These are phyloP conservation scores for Lunularia cruciata DNA, from an alignment of 225 moss, liverwort and hornwort species.

Conservation along the genomic window DNA sequence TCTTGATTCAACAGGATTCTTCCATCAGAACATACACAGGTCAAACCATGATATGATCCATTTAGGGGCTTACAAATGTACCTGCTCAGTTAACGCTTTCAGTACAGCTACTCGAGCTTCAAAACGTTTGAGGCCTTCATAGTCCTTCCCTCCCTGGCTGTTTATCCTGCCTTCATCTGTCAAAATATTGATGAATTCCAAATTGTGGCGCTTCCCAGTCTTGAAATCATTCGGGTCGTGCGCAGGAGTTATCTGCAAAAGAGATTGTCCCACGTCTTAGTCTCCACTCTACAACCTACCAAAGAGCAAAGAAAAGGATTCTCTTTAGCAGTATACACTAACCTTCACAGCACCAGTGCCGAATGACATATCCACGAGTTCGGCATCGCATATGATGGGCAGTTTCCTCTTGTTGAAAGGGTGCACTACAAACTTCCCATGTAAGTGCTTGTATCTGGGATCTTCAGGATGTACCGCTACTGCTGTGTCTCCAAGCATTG, in stretches of 20 bases:
- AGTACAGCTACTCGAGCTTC: conserved; percentile 76
- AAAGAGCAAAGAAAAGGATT: not conserved
- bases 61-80: too few species aligned
- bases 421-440: conserved; percentile 85
- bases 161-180: conserved; percentile 90
- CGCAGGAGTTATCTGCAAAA: conserved; percentile 81
- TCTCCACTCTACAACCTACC: not conserved
- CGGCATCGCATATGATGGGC: conserved; percentile 72
- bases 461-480: conserved; percentile 90
- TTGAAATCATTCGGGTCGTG: conserved; percentile 92
- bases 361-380: conserved; percentile 82
- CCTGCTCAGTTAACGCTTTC: conserved; percentile 68
- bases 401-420: conserved; percentile 81
- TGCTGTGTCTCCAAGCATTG: conserved; percentile 98
- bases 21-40: too few species aligned
- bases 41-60: too few species aligned
- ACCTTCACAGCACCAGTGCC: conserved; percentile 99
- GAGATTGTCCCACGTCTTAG: not conserved
- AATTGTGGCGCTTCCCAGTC: conserved; percentile 76
- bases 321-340: conserved; percentile 4
- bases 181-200: conserved; percentile 86
- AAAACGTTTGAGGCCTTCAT: conserved; percentile 75
- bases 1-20: too few species aligned
- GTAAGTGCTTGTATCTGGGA: conserved; percentile 74
- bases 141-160: conserved; percentile 76